Evolutionary conservation across 768 basidiomycete species (phyloP).

Genomic region (Mycena epipterygia): DNA sequence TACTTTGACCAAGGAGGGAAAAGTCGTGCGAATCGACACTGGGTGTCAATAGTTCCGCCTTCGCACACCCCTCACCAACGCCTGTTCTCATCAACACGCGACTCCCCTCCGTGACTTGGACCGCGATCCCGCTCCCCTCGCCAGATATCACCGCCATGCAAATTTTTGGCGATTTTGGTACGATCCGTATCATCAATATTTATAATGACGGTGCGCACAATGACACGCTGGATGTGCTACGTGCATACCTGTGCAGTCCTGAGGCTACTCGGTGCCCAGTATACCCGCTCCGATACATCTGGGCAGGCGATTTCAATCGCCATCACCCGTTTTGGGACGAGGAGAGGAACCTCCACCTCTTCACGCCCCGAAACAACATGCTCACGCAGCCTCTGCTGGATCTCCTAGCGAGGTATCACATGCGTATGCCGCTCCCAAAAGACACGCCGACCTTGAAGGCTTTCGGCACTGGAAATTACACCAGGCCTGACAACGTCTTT

Average conservation of each 20-base stretch:
- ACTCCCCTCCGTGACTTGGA: constrained; percentile 4
- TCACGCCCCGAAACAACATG: constrained; percentile 44
- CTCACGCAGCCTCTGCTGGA: constrained; percentile 15
- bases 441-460: not conserved
- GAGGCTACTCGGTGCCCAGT: not conserved
- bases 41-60: constrained; percentile 42
- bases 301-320: not conserved
- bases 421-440: not conserved
- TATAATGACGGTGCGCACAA: constrained; percentile 36
- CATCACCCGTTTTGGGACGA: not conserved
- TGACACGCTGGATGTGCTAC: not conserved
- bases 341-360: constrained; percentile 45
- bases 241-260: not conserved
- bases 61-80: constrained; percentile 9
- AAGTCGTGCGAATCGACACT: constrained; percentile 28
- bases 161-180: constrained; percentile 23
- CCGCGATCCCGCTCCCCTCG: not conserved
- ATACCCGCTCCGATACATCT: not conserved
- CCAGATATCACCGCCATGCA: constrained; percentile 41
- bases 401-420: not conserved
- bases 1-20: constrained; percentile 15
- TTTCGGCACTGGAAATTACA: constrained; percentile 47
- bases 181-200: constrained; percentile 42
- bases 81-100: constrained; percentile 12
- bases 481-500: constrained; percentile 61